Evolutionary conservation across 2,329 filamentous ascomycete genomes (phyloP), one percentile per base, ranked within the genome.

Genomic region (Microcera coccophila): DNA sequence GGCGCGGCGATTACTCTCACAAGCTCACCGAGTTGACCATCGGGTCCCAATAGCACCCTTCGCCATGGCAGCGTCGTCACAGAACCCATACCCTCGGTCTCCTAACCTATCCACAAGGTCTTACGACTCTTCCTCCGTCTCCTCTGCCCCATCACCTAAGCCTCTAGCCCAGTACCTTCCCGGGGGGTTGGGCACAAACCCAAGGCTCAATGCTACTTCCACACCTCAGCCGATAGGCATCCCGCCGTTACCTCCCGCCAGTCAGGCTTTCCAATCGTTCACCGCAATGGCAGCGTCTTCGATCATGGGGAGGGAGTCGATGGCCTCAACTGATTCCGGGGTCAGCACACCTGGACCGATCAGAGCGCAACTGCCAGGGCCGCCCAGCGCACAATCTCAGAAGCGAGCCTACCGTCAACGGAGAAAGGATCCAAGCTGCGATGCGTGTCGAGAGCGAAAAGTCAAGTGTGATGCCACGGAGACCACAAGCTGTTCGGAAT

Each of bases 391-490:
- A 4, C 85, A 87, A 54, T 79, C 85, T 22, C 89, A 95, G 65
- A 97, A 97, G 66, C 77, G 93, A 61, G 91, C 93, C 3, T 98
- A 97, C 70, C 82, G 93, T 18, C 93, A 98, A 65, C 77, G 93
- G 53, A 80, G 93, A 55, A 98, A 98, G 63, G 93, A 98, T 59
- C 93, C 93, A 1, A 97, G 90, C 61, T 98, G 93, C 65, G 93
- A 98, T 72, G 93, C 93, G 38, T 98, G 93, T 64, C 81, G 93
- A 47, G 93, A 98, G 59, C 72, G 82, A 52, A 86, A 86, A 67
- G 82, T 86, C 61, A 86, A 86, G 76, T 98, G 93, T 66, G 93
- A 98, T 71, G 93, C 93, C 22, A 97, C 93, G 14, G 93, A 97
- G 63, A 95, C 88, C 15, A 84, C 87, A 10, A 95, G 91, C 67